A percentile compares a stretch with the other conserved stretches of the same genome.
phyloP scores from a whole-genome alignment of 805 yeast genomes.

The Hanseniaspora lachancei region DNA sequence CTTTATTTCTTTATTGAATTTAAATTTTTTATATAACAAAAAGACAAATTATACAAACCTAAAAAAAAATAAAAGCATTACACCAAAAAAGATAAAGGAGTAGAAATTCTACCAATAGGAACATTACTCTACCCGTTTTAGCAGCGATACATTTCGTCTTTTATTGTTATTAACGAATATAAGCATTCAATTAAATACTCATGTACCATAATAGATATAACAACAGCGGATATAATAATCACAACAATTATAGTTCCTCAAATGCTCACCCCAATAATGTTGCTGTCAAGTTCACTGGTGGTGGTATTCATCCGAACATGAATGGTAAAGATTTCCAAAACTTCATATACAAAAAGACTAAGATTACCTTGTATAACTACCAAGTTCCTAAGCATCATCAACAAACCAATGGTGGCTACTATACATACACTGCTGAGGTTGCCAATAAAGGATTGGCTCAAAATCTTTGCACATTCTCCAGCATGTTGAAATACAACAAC shows the following conservation, averaged over 20 bases:
- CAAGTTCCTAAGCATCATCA: conserved; percentile 9
- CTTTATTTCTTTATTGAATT: too few relatives aligned
- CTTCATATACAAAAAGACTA: conserved; percentile 9
- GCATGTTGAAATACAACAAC: conserved; percentile 10
- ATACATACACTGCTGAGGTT: conserved; percentile 7
- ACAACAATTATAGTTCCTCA: background rate
- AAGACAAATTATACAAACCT: too few relatives aligned
- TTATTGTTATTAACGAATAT: too few relatives aligned
- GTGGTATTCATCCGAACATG: conserved; percentile 12
- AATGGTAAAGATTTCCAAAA: conserved; percentile 7
- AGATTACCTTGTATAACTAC: conserved; percentile 3
- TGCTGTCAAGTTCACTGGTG: conserved; percentile 9
- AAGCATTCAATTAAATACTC: too few relatives aligned
- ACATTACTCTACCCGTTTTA: too few relatives aligned
- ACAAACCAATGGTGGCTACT: conserved; percentile 1
- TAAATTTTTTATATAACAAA: too few relatives aligned
- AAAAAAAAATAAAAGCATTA: too few relatives aligned
- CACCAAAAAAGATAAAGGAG: too few relatives aligned
- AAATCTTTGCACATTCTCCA: conserved; percentile 7
- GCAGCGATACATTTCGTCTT: too few relatives aligned
- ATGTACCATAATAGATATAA: conserved; percentile 7
- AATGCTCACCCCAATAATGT: background rate
- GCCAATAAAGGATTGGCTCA: conserved; percentile 6
- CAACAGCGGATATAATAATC: background rate
- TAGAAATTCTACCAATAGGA: too few relatives aligned